Conservation (phyloP, 495 filamentous ascomycete genomes). For the Aspergillus egyptiacus region DNA sequence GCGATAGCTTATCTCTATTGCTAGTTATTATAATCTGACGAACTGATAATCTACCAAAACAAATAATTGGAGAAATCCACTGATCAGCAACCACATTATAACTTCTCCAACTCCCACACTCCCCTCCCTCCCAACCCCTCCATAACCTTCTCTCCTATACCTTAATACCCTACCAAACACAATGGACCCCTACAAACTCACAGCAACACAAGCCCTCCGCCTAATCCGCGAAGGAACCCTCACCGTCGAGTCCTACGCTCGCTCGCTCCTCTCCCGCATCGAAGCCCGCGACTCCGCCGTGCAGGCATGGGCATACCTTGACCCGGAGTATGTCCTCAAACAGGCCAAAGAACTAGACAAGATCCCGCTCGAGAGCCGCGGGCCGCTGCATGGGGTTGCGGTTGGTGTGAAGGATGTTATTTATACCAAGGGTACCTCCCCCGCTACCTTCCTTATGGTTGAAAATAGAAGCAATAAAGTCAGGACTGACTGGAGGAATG, state of each 20-base stretch:
- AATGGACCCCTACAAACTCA: conserved; percentile 5
- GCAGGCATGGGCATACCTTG: conserved; percentile 50
- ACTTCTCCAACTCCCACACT: background rate
- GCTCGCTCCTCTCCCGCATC: conserved; percentile 46
- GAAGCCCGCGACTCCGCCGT: conserved; percentile 40
- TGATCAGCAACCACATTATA: too few species aligned
- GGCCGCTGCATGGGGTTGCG: conserved; percentile 48
- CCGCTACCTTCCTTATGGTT: background rate
- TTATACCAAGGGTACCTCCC: conserved; percentile 33
- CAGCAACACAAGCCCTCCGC: conserved; percentile 2
- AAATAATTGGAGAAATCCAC: background rate
- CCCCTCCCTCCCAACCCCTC: background rate
- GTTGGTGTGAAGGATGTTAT: conserved; percentile 56
- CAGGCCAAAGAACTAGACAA: conserved; percentile 48
- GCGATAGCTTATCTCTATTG: too few species aligned
- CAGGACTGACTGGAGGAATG: background rate
- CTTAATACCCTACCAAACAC: background rate
- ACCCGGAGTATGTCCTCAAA: conserved; percentile 40
- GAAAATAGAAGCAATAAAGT: too few species aligned
- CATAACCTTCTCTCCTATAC: background rate
- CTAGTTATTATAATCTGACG: too few species aligned
- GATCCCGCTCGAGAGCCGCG: conserved; percentile 38
- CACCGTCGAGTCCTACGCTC: conserved; percentile 47
- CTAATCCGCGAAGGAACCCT: conserved; percentile 16
- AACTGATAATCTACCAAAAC: background rate